Evolutionary conservation across 768 basidiomycete genomes (phyloP), one percentile per base, ranked within the genome.

Genomic region (Agaricus blazei): DNA sequence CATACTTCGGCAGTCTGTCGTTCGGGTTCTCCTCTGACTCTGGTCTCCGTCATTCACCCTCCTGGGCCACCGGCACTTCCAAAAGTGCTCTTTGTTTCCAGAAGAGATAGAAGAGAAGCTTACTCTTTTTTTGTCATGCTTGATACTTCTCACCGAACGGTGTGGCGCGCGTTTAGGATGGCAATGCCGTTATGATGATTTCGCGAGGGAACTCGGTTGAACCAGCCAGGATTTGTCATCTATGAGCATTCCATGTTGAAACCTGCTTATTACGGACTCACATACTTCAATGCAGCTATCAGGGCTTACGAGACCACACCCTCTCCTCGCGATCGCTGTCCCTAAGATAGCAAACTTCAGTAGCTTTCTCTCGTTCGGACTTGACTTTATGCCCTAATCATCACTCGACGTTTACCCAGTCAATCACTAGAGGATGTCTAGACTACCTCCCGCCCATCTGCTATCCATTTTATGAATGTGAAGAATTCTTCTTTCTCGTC

Each of bases 241-340:
- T 63, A 83, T 83, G 61, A 69, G 82, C 74, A 41, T 34, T 11
- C 41, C 54, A 29, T 46, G 28, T 7, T 19, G 7, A 41, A 19
- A 8, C 11, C 11, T 46, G 36, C 15, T 48, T 4, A 29, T 53
- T 51, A 11, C 15, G 28, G 42, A 28, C 41, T 60, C 14, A 50
- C 52, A 9, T n/a, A 9, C 57, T 23, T 15, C 14, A 56, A 36
- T 57, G 27, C 44, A 81, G 80, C 83, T 24, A 67, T 82, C 31
- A 82, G 83, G 9, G 82, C 63, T 82, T 82, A n/a, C 83, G 81
- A 28, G 78, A 86, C 65, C 60, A 59, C 43, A 81, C 58, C 71
- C 73, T 1, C 2, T 55, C 50, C 85, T 87, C 62, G 72, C 68
- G 9, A 84, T 84, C 60, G 62, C 56, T 40, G 51, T 43, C 51